Conservation (phyloP, 208 protist genomes). For the Trypanosoma lewisi region DNA sequence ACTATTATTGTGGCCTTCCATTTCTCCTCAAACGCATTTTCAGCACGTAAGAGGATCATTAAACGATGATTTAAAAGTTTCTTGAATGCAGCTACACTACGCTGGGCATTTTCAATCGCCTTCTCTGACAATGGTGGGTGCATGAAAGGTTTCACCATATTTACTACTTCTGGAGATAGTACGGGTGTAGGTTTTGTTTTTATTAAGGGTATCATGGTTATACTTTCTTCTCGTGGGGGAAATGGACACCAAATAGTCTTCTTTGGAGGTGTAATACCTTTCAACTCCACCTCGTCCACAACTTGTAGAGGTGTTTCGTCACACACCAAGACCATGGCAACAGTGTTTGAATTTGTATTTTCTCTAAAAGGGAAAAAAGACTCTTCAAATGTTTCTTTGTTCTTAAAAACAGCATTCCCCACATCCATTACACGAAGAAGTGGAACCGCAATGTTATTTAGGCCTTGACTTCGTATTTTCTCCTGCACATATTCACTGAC, state of each 20-base stretch:
- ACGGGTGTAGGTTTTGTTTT: slow-evolving; percentile 14
- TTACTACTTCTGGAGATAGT: slow-evolving; percentile 14
- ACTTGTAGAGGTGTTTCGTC: slow-evolving; percentile 60
- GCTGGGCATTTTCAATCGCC: slow-evolving; percentile 24
- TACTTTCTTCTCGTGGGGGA: slow-evolving; percentile 5
- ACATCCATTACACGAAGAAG: slow-evolving; percentile 15
- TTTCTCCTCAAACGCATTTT: slow-evolving; percentile 62
- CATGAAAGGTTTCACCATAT: slow-evolving; percentile 22
- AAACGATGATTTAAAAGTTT: slow-evolving; percentile 60
- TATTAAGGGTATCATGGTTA: background rate
- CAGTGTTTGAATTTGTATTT: slow-evolving; percentile 11
- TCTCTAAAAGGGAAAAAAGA: slow-evolving; percentile 28
- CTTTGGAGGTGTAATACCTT: background rate
- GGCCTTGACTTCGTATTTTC: slow-evolving; percentile 13
- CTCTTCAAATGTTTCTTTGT: slow-evolving; percentile 11
- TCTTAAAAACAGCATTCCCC: slow-evolving; percentile 13
- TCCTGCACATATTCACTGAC: slow-evolving; percentile 13
- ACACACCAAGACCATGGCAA: slow-evolving; percentile 44
- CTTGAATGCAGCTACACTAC: slow-evolving; percentile 24
- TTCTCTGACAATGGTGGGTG: slow-evolving; percentile 29
- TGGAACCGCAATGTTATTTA: slow-evolving; percentile 9
- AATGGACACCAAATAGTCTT: slow-evolving; percentile 26
- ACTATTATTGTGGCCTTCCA: slow-evolving; percentile 69
- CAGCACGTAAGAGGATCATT: slow-evolving; percentile 44
- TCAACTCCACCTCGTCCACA: slow-evolving; percentile 35